Percentiles rank a stretch among this genome's conserved stretches.
phyloP scores from a whole-genome alignment of 148 eudicot species.

The Rhododendron kiyosumense region DNA sequence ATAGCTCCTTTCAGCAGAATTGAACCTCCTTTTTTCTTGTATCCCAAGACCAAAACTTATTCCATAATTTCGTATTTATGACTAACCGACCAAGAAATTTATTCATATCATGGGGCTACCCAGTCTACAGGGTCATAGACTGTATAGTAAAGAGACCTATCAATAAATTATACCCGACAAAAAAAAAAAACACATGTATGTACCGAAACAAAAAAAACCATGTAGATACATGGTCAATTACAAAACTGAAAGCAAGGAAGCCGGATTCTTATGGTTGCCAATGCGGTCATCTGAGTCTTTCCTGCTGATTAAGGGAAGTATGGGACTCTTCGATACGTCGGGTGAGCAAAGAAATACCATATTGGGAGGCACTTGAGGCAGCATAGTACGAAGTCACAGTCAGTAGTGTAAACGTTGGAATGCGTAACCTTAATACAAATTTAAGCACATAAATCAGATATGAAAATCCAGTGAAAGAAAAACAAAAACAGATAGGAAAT shows the following conservation, averaged over 20 bases:
- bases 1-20: neutral
- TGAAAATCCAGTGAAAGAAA: neutral
- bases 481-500: neutral
- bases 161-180: neutral
- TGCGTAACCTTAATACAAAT: too few relatives aligned
- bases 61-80: neutral
- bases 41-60: neutral
- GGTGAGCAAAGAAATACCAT: constrained; percentile 74
- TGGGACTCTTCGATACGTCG: constrained; percentile 69
- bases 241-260: constrained; percentile 17
- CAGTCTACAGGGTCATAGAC: neutral
- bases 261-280: constrained; percentile 15
- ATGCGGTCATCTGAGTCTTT: constrained; percentile 36
- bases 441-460: neutral
- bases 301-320: constrained; percentile 40
- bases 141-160: neutral
- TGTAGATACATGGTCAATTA: neutral
- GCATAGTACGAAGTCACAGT: too few relatives aligned
- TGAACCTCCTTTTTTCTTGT: neutral
- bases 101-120: neutral
- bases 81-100: neutral
- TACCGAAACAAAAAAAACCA: neutral
- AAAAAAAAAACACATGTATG: neutral
- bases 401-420: too few relatives aligned
- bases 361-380: too few relatives aligned